A percentile compares a stretch with the other conserved stretches of the same genome.
phyloP scores from a whole-genome alignment of 306 rosid species.

The Castanopsis chinensis region DNA sequence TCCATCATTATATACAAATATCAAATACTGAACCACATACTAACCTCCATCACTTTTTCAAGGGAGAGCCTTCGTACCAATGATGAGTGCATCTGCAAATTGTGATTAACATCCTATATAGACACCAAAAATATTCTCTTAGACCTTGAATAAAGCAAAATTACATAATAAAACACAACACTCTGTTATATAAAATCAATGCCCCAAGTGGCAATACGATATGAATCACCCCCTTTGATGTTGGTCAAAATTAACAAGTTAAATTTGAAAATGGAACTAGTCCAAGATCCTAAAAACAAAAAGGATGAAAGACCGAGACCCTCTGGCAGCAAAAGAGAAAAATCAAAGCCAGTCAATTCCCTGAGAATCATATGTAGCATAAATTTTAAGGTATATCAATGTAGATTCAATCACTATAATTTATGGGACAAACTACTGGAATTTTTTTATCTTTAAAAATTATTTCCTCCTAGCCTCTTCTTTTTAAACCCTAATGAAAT shows the following conservation, averaged over 20 bases:
- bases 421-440: neutral
- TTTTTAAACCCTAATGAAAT: neutral
- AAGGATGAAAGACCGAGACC: neutral
- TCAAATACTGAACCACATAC: constrained; percentile 23
- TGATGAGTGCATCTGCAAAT: constrained; percentile 87
- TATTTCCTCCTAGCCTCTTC: neutral
- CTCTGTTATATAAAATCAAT: neutral
- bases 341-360: neutral
- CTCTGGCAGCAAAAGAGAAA: neutral
- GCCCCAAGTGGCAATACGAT: neutral
- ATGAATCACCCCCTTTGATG: neutral
- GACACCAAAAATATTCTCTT: constrained; percentile 5
- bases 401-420: neutral
- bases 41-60: constrained; percentile 80
- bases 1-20: neutral
- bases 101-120: constrained; percentile 49
- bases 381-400: neutral
- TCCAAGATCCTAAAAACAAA: neutral
- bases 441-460: neutral
- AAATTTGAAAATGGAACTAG: neutral
- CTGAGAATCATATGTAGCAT: neutral
- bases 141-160: constrained; percentile 4
- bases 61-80: constrained; percentile 79
- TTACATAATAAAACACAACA: neutral
- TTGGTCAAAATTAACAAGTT: neutral